Evolutionary conservation across 2,329 filamentous ascomycete genomes (phyloP).

Genomic region (Aspergillus sergii): DNA sequence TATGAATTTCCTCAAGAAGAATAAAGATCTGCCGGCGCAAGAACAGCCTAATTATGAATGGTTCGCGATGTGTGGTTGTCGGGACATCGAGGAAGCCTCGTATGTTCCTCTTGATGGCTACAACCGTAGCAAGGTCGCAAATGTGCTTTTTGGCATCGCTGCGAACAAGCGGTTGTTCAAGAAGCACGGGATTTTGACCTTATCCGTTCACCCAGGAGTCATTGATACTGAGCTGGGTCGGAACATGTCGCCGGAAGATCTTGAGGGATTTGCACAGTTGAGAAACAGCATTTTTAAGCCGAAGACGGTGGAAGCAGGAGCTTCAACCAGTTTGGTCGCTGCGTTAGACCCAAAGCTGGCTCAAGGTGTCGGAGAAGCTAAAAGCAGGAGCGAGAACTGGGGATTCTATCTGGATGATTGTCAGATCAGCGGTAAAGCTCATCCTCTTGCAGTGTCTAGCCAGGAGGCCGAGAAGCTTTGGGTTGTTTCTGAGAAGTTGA

Average conservation of each 20-base stretch:
- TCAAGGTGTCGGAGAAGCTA: conserved; percentile 6
- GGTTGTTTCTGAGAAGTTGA: conserved; percentile 50
- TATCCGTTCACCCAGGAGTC: conserved; percentile 1
- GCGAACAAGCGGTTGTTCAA: not conserved
- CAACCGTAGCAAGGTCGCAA: conserved; percentile 5
- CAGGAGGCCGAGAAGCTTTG: conserved; percentile 48
- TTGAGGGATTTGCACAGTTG: conserved; percentile 2
- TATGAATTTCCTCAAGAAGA: conserved; percentile 1
- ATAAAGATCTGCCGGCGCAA: not conserved
- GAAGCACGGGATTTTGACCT: not conserved
- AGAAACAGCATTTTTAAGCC: not conserved
- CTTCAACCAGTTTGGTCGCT: conserved; percentile 36
- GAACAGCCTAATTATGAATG: not conserved
- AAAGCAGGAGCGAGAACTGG: conserved; percentile 31
- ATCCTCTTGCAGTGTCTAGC: conserved; percentile 27
- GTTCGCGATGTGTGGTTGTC: conserved; percentile 2
- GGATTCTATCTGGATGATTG: conserved; percentile 32
- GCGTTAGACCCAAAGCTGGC: conserved; percentile 25
- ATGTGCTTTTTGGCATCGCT: not conserved
- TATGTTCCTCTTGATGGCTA: conserved; percentile 3
- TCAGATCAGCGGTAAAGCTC: conserved; percentile 11
- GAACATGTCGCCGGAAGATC: not conserved
- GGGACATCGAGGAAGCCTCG: not conserved
- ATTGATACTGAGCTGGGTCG: conserved; percentile 2
- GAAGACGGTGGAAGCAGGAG: conserved; percentile 13